Evolutionary conservation across 1,284 basidiomycete genomes (phyloP), one percentile per base, ranked within the genome.

Genomic region (Cystobasidium sp.): DNA sequence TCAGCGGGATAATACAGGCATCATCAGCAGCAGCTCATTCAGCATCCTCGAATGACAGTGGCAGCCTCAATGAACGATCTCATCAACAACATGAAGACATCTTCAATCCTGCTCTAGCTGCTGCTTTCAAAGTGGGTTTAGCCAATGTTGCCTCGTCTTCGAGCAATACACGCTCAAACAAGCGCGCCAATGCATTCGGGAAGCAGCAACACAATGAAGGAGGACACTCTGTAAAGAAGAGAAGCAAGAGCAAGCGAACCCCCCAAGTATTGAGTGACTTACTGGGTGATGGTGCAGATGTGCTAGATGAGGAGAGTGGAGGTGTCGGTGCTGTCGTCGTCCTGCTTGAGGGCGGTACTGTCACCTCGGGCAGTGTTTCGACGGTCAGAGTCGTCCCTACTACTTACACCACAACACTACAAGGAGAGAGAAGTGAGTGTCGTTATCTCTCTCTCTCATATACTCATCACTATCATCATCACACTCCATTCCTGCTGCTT

Each of bases 351-450:
- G 67, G 55, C 18, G 68, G 68, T 18, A 61, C 58, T 18, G n/a
- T 70, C 68, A 70, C 68, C 56, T 61, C 56, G 46, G 68, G 68
- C 18, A 61, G 56, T 41, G 47, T 70, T 20, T 41, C 41, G 20
- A 70, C 56, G 1, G 41, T 31, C 4, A 49, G 37, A 24, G 31
- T 47, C 20, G n/a, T 49, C 12, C 44, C 58, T 20, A 62, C 49
- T 20, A 70, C 68, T 18, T 49, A 51, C 41, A 41, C 31, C 12
- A 70, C 68, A 10, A 70, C 44, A 5, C 20, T 61, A 31, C 31
- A 18, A 9, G 68, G 58, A 37, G 43, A 31, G 31, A 47, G 52
- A 47, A 62, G 68, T 70, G 31, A 62, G 68, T 56, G 51, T 2
- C 24, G 12, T 18, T 18, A 18, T 8, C 37, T 16, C 16, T 22